Evolutionary conservation across 495 filamentous ascomycete genomes (phyloP), one percentile per base, ranked within the genome.

Genomic region (Tuber aestivum): DNA sequence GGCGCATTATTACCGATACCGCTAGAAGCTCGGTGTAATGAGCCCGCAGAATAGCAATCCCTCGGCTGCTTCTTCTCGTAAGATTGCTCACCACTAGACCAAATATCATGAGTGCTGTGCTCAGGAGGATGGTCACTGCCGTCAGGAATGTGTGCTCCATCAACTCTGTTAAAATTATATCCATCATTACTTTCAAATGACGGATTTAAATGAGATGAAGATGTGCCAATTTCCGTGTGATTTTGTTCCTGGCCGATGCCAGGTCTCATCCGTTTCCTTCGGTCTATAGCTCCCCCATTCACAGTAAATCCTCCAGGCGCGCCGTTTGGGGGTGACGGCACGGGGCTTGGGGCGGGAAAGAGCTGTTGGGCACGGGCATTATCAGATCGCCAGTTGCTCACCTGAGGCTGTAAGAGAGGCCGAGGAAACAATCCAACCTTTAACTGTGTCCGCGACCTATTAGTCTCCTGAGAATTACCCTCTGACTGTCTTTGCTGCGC

Each of bases 341-440:
- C 72, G 41, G 61, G 72, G 41, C 70, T 70, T 21, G 70, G 61
- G 16, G 72, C 37, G 0, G 77, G 41, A 20, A 65, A 18, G 27
- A 35, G 56, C 27, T 65, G 56, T 14, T 79, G 78, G 12, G 61
- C 20, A 14, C 70, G 76, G 35, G 75, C 10, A n/a, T 71, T 65
- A 70, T 76, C 75, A 75, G 77, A 75, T 41, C 65, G 74, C 76
- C 77, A 81, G 40, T 35, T 75, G 45, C 70, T 78, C 27, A 72
- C 48, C 48, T 79, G 76, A 69, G 74, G 74, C 69, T 82, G 80
- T 35, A 72, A 70, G 89, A 20, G 74, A 70, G 81, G 81, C 42
- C 78, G 81, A 48, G 90, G 90, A 79, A 89, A 92, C 44, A 92
- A 89, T 70, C 84, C 87, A 18, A 87, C 87, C 80, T 89, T 89